These are phyloP conservation scores for Russula sp. DNA, from an alignment of 768 basidiomycete genomes.

Conservation along the genomic window DNA sequence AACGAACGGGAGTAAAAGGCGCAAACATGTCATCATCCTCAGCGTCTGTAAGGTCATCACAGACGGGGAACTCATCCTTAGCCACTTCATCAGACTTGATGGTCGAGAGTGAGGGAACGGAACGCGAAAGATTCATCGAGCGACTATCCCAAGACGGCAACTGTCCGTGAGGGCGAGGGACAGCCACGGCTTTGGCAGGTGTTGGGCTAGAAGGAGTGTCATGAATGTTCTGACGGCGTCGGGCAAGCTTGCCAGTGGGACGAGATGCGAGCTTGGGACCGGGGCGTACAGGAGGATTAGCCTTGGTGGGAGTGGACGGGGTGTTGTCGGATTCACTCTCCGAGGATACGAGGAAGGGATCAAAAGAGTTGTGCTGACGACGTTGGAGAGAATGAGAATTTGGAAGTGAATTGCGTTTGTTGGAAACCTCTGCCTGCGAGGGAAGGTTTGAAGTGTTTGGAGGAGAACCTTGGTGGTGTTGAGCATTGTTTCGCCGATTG, in stretches of 20 bases:
- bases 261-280: constrained; percentile 46
- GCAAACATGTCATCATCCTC: constrained; percentile 40
- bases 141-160: constrained; percentile 7
- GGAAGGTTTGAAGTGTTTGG: constrained; percentile 43
- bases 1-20: constrained; percentile 55
- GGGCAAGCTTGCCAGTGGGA: constrained; percentile 56
- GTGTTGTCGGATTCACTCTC: constrained; percentile 35
- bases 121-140: constrained; percentile 44
- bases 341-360: constrained; percentile 49
- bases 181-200: constrained; percentile 48
- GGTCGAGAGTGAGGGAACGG: constrained; percentile 44
- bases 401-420: constrained; percentile 35
- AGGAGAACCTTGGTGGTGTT: constrained; percentile 61
- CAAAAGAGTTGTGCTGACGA: constrained; percentile 44
- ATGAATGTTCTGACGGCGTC: constrained; percentile 48
- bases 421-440: constrained; percentile 64
- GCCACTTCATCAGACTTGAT: constrained; percentile 39
- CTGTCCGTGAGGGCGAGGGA: constrained; percentile 41
- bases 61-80: constrained; percentile 56
- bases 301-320: constrained; percentile 39
- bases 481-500: constrained; percentile 45
- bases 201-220: constrained; percentile 39
- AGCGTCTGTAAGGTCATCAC: constrained; percentile 65
- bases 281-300: constrained; percentile 31
- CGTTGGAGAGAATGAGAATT: constrained; percentile 33